A percentile compares a stretch with the other conserved stretches of the same genome.
Conservation (phyloP, 257 asterid species). For the Ocimum tenuiflorum region DNA sequence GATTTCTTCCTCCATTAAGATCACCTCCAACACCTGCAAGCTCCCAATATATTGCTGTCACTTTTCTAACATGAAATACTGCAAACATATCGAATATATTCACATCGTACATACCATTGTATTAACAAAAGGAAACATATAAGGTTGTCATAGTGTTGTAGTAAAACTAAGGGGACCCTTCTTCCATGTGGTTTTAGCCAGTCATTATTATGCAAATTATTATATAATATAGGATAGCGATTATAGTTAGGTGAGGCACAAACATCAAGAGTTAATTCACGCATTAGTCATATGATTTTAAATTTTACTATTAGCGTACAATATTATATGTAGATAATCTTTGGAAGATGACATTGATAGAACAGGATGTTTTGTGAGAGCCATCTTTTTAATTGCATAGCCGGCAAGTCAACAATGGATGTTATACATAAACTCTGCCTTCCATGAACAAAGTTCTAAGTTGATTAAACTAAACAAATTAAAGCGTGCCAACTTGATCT, state of each 20-base stretch:
- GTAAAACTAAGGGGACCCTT: no score
- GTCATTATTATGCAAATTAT: constrained; percentile 16
- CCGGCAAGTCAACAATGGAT: no score
- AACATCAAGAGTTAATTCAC: constrained; percentile 19
- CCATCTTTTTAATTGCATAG: background rate
- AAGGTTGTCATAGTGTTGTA: no score
- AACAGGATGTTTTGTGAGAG: background rate
- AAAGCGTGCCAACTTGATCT: constrained; percentile 25
- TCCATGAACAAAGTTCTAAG: constrained; percentile 12
- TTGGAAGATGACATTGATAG: constrained; percentile 9
- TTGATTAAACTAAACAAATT: constrained; percentile 14
- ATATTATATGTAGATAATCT: background rate
- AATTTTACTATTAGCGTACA: constrained; percentile 16
- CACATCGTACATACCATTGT: constrained; percentile 14
- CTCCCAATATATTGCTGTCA: background rate
- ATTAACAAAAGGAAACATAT: no score
- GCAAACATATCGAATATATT: background rate
- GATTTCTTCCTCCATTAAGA: constrained; percentile 44
- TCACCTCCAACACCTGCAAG: constrained; percentile 66
- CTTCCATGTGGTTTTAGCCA: no score
- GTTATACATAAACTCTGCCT: background rate
- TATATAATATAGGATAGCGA: constrained; percentile 19
- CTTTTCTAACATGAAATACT: background rate
- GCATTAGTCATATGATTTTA: constrained; percentile 13
- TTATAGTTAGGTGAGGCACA: constrained; percentile 27